Percentiles rank a stretch among this genome's conserved stretches.
Evolutionary conservation across 192 early-diverging fungal genomes (phyloP).

Genomic region (Entomortierella parvispora): DNA sequence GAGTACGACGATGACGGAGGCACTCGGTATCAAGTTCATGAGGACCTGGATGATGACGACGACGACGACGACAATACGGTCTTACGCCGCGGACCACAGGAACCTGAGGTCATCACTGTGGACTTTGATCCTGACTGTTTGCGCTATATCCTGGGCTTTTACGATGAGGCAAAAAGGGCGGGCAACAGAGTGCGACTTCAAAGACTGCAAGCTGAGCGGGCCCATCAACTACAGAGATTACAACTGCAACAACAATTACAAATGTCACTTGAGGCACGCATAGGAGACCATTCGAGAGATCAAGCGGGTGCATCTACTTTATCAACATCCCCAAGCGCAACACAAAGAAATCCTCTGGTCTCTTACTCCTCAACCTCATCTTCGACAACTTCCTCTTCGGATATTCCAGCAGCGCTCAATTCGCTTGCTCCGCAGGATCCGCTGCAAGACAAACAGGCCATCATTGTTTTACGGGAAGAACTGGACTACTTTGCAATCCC

Average conservation of each 20-base stretch:
- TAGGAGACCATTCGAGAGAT: no score
- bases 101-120: slow-evolving; percentile 63
- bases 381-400: not conserved
- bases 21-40: slow-evolving; percentile 34
- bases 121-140: slow-evolving; percentile 66
- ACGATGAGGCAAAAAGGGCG: slow-evolving; percentile 55
- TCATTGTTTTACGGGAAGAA: slow-evolving; percentile 83
- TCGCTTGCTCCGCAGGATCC: slow-evolving; percentile 54
- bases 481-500: slow-evolving; percentile 79
- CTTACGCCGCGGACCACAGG: slow-evolving; percentile 50
- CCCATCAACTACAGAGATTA: slow-evolving; percentile 13
- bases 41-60: slow-evolving; percentile 42
- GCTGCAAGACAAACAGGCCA: slow-evolving; percentile 65
- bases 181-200: slow-evolving; percentile 25
- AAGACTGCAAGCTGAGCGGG: slow-evolving; percentile 16
- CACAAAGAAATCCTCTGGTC: no score
- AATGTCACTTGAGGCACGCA: no score
- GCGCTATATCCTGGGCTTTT: slow-evolving; percentile 62
- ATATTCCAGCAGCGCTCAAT: not conserved
- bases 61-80: slow-evolving; percentile 53
- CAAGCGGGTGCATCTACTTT: no score
- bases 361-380: no score
- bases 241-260: slow-evolving; percentile 7
- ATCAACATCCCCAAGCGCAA: no score
- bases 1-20: slow-evolving; percentile 19